phyloP scores from a whole-genome alignment of 345 rosid genomes.

The Populus ilicifolia region DNA sequence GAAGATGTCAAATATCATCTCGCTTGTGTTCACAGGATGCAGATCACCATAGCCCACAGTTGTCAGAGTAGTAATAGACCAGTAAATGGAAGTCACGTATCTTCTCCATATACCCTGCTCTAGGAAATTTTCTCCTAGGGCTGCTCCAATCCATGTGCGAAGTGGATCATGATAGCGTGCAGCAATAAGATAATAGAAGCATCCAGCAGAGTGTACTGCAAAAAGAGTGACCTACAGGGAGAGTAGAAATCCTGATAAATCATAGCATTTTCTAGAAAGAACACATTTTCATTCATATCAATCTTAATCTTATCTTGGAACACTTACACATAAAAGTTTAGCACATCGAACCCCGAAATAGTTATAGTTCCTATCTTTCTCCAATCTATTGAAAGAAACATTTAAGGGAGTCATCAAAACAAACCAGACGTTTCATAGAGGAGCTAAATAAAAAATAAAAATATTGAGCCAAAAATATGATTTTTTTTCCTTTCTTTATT shows the following conservation, averaged over 20 bases:
- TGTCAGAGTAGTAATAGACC: conserved; percentile 94
- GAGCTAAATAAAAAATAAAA: neutral
- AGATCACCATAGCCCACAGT: conserved; percentile 95
- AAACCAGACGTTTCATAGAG: neutral
- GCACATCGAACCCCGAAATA: conserved; percentile 96
- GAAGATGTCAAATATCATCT: conserved; percentile 84
- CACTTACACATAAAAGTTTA: conserved; percentile 81
- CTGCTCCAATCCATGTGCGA: conserved; percentile 70
- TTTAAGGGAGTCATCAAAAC: neutral
- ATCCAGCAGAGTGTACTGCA: conserved; percentile 83
- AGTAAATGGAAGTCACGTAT: conserved; percentile 85
- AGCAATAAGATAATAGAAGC: conserved; percentile 86
- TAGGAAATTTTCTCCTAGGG: conserved; percentile 36
- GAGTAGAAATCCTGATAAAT: conserved; percentile 9
- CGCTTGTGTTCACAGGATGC: conserved; percentile 80
- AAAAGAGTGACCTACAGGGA: conserved; percentile 75
- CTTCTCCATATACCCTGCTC: conserved; percentile 55
- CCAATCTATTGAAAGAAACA: conserved; percentile 51
- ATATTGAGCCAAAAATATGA: neutral
- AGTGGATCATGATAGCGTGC: conserved; percentile 51
- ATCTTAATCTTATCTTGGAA: neutral
- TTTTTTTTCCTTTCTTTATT: neutral
- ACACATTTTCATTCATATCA: neutral
- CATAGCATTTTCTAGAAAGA: neutral
- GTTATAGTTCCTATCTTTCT: conserved; percentile 86